Conservation (phyloP, 176 grass and related monocot species). For the Echinochloa phyllopogon region DNA sequence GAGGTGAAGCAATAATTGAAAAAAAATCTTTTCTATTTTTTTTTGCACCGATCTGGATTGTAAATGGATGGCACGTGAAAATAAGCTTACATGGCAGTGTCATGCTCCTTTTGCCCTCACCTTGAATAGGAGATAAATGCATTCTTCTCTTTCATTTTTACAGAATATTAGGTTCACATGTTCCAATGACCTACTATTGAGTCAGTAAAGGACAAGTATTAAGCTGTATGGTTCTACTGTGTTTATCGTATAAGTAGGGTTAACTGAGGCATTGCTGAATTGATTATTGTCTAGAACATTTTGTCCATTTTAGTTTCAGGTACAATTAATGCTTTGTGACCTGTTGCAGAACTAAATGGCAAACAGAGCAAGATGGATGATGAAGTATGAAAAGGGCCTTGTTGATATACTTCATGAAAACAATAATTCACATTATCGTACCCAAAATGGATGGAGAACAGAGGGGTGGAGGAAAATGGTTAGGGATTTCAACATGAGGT, state of each 20-base stretch:
- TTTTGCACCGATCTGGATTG: neutral
- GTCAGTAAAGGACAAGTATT: neutral
- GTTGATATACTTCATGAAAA: slow-evolving; percentile 58
- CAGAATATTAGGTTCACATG: neutral
- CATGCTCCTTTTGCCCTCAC: neutral
- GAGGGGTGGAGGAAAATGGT: slow-evolving; percentile 59
- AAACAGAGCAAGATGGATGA: slow-evolving; percentile 53
- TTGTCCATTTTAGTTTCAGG: neutral
- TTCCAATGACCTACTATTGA: neutral
- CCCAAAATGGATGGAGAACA: slow-evolving; percentile 52
- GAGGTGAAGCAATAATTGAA: neutral
- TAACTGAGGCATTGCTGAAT: neutral
- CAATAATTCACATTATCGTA: slow-evolving; percentile 48
- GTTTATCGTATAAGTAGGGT: neutral
- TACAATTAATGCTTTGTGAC: slow-evolving; percentile 19
- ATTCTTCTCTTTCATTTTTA: neutral
- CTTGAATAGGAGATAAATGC: neutral
- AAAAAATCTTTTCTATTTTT: neutral
- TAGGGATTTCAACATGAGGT: slow-evolving; percentile 46
- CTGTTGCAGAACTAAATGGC: slow-evolving; percentile 43
- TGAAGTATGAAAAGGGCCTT: slow-evolving; percentile 59
- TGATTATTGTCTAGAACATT: slow-evolving; percentile 1
- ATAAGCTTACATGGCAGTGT: neutral
- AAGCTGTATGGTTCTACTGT: neutral
- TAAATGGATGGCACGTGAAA: neutral